Evolutionary conservation across 305 asterid genomes (phyloP).

Genomic region (Solanum hybrid): DNA sequence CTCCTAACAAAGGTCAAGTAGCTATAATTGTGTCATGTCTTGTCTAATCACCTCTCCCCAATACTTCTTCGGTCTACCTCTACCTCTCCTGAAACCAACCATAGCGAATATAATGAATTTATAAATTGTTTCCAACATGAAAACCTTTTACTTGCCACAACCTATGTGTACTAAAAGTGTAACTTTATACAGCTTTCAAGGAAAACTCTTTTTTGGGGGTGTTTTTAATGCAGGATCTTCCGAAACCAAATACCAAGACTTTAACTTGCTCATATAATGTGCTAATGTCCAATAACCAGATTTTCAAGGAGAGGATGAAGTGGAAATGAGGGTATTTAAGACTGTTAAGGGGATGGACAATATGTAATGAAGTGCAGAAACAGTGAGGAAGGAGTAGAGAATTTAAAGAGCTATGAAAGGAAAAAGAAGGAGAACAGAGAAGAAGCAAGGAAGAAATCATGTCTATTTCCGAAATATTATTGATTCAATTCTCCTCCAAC

Average conservation of each 20-base stretch:
- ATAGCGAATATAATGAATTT: neutral
- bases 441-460: neutral
- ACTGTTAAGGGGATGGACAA: neutral
- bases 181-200: neutral
- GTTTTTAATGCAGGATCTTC: neutral
- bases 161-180: neutral
- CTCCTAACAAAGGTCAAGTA: neutral
- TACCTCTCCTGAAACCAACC: neutral
- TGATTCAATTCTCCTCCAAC: neutral
- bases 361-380: neutral
- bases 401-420: neutral
- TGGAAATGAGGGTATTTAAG: neutral
- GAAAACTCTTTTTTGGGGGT: neutral
- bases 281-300: neutral
- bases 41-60: neutral
- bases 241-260: neutral
- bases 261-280: neutral
- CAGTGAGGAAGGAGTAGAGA: neutral
- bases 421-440: neutral
- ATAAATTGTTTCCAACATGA: neutral
- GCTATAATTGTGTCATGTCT: neutral
- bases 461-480: neutral
- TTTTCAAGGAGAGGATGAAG: neutral
- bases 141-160: neutral
- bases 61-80: neutral